Conservation (phyloP, 1,139 yeast species). For the Candida albicans region DNA sequence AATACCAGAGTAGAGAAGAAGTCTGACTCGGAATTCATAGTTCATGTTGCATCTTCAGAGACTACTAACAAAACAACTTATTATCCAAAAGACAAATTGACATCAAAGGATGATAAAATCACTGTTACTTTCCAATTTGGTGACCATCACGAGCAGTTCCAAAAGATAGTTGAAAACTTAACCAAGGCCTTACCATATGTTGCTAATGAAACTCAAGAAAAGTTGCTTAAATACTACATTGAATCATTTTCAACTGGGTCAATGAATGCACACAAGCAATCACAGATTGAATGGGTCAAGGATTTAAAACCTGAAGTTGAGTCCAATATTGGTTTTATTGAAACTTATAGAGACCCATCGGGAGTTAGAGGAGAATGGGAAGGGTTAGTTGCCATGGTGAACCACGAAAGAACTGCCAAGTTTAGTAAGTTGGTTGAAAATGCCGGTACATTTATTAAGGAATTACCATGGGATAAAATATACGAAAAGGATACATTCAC, state of each 20-base stretch:
- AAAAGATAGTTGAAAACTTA: conserved; percentile 55
- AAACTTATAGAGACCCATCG: conserved; percentile 88
- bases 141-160: conserved; percentile 69
- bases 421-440: conserved; percentile 66
- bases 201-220: conserved; percentile 70
- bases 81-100: conserved; percentile 32
- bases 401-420: conserved; percentile 80
- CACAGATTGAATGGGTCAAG: conserved; percentile 86
- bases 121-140: conserved; percentile 64
- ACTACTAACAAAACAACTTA: conserved; percentile 42
- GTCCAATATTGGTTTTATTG: conserved; percentile 86
- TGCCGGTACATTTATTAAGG: conserved; percentile 63
- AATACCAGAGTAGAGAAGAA: conserved; percentile 70
- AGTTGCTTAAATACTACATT: conserved; percentile 65
- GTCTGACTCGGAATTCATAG: conserved; percentile 44
- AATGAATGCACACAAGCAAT: conserved; percentile 79
- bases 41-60: conserved; percentile 62
- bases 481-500: conserved; percentile 84
- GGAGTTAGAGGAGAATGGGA: conserved; percentile 96
- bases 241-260: conserved; percentile 79
- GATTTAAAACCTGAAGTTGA: conserved; percentile 83
- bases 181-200: conserved; percentile 58
- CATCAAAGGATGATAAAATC: conserved; percentile 26
- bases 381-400: conserved; percentile 89
- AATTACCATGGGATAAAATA: conserved; percentile 73